Base-by-base conservation (phyloP, 2,329 filamentous ascomycete genomes). In the Fusarium nematophilum region DNA sequence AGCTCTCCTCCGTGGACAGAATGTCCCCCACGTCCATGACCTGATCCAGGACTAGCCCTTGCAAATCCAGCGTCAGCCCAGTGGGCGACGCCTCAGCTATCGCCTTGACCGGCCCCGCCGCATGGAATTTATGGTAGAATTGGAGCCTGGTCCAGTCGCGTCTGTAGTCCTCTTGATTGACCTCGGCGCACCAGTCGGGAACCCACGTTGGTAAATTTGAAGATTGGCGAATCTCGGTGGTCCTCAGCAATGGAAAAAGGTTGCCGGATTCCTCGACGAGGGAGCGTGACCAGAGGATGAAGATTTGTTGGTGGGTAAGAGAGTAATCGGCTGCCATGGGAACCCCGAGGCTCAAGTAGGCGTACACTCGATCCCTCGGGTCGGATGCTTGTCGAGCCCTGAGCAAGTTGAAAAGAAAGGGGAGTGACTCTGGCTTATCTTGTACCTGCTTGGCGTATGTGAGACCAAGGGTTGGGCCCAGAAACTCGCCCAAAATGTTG, bases 21-120 rank as follows among this genome's bases (percentile, higher is more conserved):
- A 30, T 1, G 2, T 13, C 14, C 2, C 21, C 17, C 7, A 5
- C 17, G 6, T 33, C 14, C 2, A n/a, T 4, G n/a, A 36, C 31
- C 1, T 15, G 34, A 5, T 48, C 45, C 9, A 48, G 9, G 8
- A 48, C 3, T 9, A 39, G 3, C 3, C 49, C 34, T 34, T 9
- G 6, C 3, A 47, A 8, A 0, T 40, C 34, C 0, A 56, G 4
- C 5, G 9, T 11, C 0, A 6, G 23, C n/a, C 33, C 21, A 5
- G 26, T n/a, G 4, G 8, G 11, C 2, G 26, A 27, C 2, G 17
- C 9, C 17, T 38, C 9, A 5, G 14, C 10, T 1, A 1, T n/a
- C 2, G n/a, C 31, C 1, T 34, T 10, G 1, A 21, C 1, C 1
- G 1, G 2, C 3, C 17, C 14, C 3, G 39, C 17, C 0, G 23